Evolutionary conservation across 1,139 yeast genomes (phyloP).

Genomic region (Yamadazyma trypodendri): DNA sequence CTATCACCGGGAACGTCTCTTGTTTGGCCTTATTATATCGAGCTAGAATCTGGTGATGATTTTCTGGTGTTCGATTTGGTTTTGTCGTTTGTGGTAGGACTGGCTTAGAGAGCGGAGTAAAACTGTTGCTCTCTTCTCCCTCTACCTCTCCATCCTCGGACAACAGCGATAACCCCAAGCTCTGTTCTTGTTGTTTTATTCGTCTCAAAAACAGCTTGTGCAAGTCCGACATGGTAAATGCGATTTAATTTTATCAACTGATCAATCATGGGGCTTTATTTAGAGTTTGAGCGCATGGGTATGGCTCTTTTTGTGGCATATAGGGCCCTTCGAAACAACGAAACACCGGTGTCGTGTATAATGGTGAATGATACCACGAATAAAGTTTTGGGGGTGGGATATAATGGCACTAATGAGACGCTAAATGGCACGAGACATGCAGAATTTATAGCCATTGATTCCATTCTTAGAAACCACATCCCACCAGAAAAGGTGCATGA

Average conservation of each 20-base stretch:
- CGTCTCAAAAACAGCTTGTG: slow-evolving; percentile 41
- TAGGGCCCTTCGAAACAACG: slow-evolving; percentile 49
- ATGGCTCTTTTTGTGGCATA: slow-evolving; percentile 41
- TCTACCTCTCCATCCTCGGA: slow-evolving; percentile 24
- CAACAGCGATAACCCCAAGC: slow-evolving; percentile 33
- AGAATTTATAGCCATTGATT: slow-evolving; percentile 78
- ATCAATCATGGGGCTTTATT: slow-evolving; percentile 14
- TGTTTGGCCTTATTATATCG: slow-evolving; percentile 8
- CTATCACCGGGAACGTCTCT: slow-evolving; percentile 15
- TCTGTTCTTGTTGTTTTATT: slow-evolving; percentile 36
- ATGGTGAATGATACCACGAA: slow-evolving; percentile 49
- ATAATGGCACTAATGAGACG: slow-evolving; percentile 86
- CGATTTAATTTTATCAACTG: not conserved
- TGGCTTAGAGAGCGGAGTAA: too few species aligned
- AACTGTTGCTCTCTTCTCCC: too few species aligned
- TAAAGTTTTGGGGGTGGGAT: slow-evolving; percentile 69
- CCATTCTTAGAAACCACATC: slow-evolving; percentile 31
- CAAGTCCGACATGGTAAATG: slow-evolving; percentile 41
- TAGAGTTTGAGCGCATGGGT: slow-evolving; percentile 37
- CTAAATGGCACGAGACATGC: slow-evolving; percentile 89
- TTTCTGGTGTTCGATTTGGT: slow-evolving; percentile 15
- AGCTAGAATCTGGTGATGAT: slow-evolving; percentile 22
- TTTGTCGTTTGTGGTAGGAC: too few species aligned
- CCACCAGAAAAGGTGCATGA: slow-evolving; percentile 16
- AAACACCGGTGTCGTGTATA: slow-evolving; percentile 73